These are phyloP conservation scores for Neurospora cerealis DNA, from an alignment of 495 filamentous ascomycete genomes.

Conservation along the genomic window DNA sequence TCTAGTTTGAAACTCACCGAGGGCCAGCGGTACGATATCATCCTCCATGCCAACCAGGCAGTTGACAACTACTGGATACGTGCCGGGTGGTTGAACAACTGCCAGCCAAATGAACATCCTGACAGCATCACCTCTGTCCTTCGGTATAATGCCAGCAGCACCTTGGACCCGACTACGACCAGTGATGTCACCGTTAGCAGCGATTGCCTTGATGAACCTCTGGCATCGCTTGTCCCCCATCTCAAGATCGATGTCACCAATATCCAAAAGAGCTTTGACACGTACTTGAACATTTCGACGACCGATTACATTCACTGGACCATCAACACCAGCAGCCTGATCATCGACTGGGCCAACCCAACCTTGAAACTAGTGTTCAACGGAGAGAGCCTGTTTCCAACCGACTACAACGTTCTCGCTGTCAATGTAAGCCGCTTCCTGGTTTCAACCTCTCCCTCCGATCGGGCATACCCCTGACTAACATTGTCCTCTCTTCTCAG, in stretches of 20 bases:
- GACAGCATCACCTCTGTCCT: constrained; percentile 47
- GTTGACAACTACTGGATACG: constrained; percentile 47
- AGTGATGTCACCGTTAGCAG: constrained; percentile 12
- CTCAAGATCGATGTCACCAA: constrained; percentile 21
- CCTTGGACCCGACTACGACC: constrained; percentile 21
- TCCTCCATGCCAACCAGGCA: constrained; percentile 47
- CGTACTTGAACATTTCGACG: neutral
- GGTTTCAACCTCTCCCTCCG: neutral
- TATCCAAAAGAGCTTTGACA: constrained; percentile 3
- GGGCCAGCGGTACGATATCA: constrained; percentile 59
- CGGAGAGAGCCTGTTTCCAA: constrained; percentile 19
- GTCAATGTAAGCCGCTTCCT: neutral
- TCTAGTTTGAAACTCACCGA: constrained; percentile 44
- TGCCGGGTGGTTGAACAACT: constrained; percentile 32
- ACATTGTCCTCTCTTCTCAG: neutral
- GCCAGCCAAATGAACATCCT: constrained; percentile 25
- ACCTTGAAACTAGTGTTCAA: constrained; percentile 18
- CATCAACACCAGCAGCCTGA: constrained; percentile 21
- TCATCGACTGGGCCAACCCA: constrained; percentile 24
- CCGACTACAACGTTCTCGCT: constrained; percentile 22
- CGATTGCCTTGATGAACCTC: constrained; percentile 20
- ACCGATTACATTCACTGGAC: constrained; percentile 22
- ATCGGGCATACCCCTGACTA: neutral
- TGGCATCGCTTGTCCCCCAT: constrained; percentile 20
- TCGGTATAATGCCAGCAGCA: constrained; percentile 35